phyloP scores from a whole-genome alignment of 495 filamentous ascomycete species.

The Penicillium coffeae region DNA sequence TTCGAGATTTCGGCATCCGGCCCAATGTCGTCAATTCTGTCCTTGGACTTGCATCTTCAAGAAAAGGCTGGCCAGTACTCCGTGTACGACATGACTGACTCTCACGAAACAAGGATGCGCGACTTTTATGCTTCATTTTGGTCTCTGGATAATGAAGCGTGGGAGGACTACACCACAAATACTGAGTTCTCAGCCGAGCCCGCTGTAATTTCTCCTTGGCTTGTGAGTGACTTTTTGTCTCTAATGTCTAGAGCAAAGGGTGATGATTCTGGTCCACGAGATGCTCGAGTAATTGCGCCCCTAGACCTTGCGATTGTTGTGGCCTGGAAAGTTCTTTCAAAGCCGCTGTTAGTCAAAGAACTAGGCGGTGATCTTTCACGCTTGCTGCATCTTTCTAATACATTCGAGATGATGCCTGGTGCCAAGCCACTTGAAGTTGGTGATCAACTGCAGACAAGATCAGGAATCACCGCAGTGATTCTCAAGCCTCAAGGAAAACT shows the following conservation, averaged over 20 bases:
- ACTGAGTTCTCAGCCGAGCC: too few species aligned
- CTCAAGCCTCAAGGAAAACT: slow-evolving; percentile 98
- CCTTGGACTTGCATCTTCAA: too few species aligned
- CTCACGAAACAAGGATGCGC: too few species aligned
- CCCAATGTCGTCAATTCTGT: too few species aligned
- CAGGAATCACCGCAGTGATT: slow-evolving; percentile 94
- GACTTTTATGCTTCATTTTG: too few species aligned
- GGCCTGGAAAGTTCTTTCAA: slow-evolving; percentile 98
- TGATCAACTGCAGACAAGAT: slow-evolving; percentile 86
- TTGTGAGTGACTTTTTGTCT: slow-evolving; percentile 96
- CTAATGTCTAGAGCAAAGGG: slow-evolving; percentile 97
- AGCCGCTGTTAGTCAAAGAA: slow-evolving; percentile 91
- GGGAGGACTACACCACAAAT: too few species aligned
- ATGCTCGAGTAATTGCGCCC: slow-evolving; percentile 89
- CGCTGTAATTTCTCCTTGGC: slow-evolving; percentile 87
- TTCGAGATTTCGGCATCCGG: too few species aligned
- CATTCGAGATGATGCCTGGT: slow-evolving; percentile 96
- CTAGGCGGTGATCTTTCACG: slow-evolving; percentile 94
- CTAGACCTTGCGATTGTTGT: slow-evolving; percentile 99
- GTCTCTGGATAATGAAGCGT: too few species aligned
- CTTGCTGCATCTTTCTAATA: slow-evolving; percentile 92
- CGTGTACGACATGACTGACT: too few species aligned
- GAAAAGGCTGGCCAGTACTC: too few species aligned
- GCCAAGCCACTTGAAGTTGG: slow-evolving; percentile 92
- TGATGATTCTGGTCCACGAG: slow-evolving; percentile 94